Conservation (phyloP, 805 yeast species). For the Cyberlindnera misumaiensis region DNA sequence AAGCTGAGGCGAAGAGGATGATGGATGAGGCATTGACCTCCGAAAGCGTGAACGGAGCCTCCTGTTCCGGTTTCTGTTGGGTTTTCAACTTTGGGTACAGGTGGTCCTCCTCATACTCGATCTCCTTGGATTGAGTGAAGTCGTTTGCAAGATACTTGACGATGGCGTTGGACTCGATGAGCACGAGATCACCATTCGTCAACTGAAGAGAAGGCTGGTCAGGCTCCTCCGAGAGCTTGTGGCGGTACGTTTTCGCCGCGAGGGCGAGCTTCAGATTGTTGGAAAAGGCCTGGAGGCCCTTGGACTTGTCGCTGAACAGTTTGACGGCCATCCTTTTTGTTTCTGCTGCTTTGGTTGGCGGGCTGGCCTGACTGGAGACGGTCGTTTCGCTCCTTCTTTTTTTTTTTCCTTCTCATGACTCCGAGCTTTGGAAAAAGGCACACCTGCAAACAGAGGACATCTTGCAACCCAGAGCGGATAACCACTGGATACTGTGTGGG, state of each 20-base stretch:
- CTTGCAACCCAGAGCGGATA: no score
- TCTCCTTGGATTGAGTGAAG: slow-evolving; percentile 30
- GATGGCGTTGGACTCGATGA: slow-evolving; percentile 63
- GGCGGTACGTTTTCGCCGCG: slow-evolving; percentile 18
- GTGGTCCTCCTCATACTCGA: slow-evolving; percentile 38
- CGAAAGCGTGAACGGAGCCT: slow-evolving; percentile 20
- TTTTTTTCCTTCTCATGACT: no score
- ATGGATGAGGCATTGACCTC: slow-evolving; percentile 43
- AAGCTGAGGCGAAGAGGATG: slow-evolving; percentile 53
- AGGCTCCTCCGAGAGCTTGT: slow-evolving; percentile 8
- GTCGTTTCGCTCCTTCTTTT: no score
- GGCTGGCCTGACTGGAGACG: no score
- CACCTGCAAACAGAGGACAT: no score
- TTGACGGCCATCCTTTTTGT: slow-evolving; percentile 13
- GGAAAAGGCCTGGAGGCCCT: slow-evolving; percentile 16
- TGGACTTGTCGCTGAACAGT: slow-evolving; percentile 18
- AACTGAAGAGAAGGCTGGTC: slow-evolving; percentile 19
- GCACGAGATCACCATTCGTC: slow-evolving; percentile 28
- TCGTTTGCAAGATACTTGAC: slow-evolving; percentile 54
- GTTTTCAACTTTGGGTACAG: slow-evolving; percentile 32
- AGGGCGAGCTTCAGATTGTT: slow-evolving; percentile 24
- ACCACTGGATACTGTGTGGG: no score
- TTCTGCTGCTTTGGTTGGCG: no score
- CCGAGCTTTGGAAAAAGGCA: no score
- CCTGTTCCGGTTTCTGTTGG: not conserved